These are phyloP conservation scores for Linum lewisii DNA, from an alignment of 345 rosid species.

Conservation along the genomic window DNA sequence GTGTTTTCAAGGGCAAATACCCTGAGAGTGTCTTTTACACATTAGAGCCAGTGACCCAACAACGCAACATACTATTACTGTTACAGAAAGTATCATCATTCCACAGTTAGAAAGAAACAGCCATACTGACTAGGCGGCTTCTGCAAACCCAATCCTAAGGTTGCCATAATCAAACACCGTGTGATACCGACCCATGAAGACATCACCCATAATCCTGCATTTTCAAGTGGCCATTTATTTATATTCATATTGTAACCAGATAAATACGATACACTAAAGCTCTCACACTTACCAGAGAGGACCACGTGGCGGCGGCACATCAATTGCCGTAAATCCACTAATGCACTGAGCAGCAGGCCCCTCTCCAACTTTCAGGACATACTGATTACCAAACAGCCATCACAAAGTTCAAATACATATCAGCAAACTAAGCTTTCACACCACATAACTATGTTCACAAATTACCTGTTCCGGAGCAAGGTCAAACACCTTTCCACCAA, in stretches of 20 bases:
- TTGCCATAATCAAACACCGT: slow-evolving; percentile 82
- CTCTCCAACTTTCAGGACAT: slow-evolving; percentile 75
- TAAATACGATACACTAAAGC: too few relatives aligned
- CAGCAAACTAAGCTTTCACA: background rate
- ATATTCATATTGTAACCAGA: too few relatives aligned
- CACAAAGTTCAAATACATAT: background rate
- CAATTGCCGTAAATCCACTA: slow-evolving; percentile 78
- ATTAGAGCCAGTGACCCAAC: too few relatives aligned
- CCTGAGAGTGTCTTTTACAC: too few relatives aligned
- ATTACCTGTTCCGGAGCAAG: slow-evolving; percentile 71
- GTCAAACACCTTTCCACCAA: slow-evolving; percentile 64
- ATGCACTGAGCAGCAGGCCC: slow-evolving; percentile 76
- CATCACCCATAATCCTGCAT: slow-evolving; percentile 80
- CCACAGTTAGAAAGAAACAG: too few relatives aligned
- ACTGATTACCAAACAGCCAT: slow-evolving; percentile 43
- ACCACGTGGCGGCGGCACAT: slow-evolving; percentile 83
- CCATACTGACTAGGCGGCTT: slow-evolving; percentile 37
- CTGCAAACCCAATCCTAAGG: slow-evolving; percentile 69
- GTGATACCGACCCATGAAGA: slow-evolving; percentile 76
- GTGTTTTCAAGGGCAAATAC: too few relatives aligned
- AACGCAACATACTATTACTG: too few relatives aligned
- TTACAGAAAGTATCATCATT: too few relatives aligned
- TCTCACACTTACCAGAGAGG: slow-evolving; percentile 84
- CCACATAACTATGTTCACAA: background rate
- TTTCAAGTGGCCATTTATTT: background rate